Conservation (phyloP, 306 rosid species). For the Astragalus glycyphyllos region DNA sequence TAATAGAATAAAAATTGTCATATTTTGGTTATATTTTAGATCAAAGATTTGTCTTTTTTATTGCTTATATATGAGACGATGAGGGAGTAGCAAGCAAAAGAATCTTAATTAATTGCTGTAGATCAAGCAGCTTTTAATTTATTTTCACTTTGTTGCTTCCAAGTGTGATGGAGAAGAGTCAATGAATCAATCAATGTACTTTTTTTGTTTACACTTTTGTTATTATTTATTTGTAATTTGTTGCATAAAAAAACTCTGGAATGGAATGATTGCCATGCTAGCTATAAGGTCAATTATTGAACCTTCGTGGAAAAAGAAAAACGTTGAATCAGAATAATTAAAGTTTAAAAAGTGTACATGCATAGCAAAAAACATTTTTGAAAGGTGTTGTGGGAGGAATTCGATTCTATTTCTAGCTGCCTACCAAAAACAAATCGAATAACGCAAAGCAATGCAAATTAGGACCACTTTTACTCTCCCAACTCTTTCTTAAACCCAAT, state of each 20-base stretch:
- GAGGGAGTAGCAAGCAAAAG: background rate
- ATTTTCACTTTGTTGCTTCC: background rate
- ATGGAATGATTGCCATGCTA: background rate
- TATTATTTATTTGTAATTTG: background rate
- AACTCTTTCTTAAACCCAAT: slow-evolving; percentile 40
- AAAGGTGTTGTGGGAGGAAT: slow-evolving; percentile 47
- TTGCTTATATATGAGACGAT: no score
- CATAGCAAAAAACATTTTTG: slow-evolving; percentile 40
- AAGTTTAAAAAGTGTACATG: slow-evolving; percentile 31
- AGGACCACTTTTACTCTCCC: slow-evolving; percentile 36
- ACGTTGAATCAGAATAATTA: slow-evolving; percentile 39
- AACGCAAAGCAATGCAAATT: slow-evolving; percentile 9
- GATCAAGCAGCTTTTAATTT: background rate
- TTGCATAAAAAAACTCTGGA: background rate
- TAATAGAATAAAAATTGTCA: no score
- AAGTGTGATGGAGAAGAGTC: slow-evolving; percentile 35
- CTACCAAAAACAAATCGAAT: slow-evolving; percentile 51
- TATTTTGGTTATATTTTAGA: no score
- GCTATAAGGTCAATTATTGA: slow-evolving; percentile 42
- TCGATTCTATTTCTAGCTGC: slow-evolving; percentile 50
- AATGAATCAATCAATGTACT: slow-evolving; percentile 16
- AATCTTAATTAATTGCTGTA: no score
- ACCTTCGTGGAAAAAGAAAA: slow-evolving; percentile 47
- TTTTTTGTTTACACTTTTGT: background rate
- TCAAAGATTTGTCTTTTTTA: no score